Evolutionary conservation across 768 basidiomycete species (phyloP).

Genomic region (Termitomyces sp.): DNA sequence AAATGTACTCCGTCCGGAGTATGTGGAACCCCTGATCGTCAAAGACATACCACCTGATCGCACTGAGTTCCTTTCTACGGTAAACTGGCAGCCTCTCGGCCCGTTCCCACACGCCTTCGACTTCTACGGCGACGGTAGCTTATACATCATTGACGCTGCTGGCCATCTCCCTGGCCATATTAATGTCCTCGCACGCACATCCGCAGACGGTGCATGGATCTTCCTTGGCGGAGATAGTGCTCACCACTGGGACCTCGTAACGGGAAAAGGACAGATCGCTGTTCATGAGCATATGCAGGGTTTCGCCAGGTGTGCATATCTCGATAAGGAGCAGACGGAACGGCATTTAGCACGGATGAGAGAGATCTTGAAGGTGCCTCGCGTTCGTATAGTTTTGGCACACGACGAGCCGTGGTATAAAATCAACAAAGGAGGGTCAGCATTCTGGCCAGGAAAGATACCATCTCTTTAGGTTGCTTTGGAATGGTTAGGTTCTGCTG

Average conservation of each 20-base stretch:
- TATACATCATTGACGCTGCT: slow-evolving; percentile 52
- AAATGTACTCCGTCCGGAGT: slow-evolving; percentile 20
- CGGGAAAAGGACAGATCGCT: slow-evolving; percentile 35
- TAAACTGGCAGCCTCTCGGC: slow-evolving; percentile 13
- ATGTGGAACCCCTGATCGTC: slow-evolving; percentile 2
- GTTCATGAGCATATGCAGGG: slow-evolving; percentile 16
- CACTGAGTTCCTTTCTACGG: slow-evolving; percentile 9
- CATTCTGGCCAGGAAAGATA: slow-evolving; percentile 38
- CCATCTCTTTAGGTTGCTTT: slow-evolving; percentile 1
- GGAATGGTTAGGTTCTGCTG: not conserved
- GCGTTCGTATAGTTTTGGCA: slow-evolving; percentile 43
- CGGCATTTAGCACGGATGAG: slow-evolving; percentile 29
- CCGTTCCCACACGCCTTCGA: slow-evolving; percentile 38
- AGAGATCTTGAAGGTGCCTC: slow-evolving; percentile 27
- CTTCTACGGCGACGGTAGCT: slow-evolving; percentile 51
- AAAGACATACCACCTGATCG: slow-evolving; percentile 11
- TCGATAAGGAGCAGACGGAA: slow-evolving; percentile 34
- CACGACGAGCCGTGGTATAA: slow-evolving; percentile 41
- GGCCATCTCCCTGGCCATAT: slow-evolving; percentile 54
- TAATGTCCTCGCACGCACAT: slow-evolving; percentile 49
- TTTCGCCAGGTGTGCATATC: slow-evolving; percentile 34
- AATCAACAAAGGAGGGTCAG: slow-evolving; percentile 6
- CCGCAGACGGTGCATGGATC: slow-evolving; percentile 47
- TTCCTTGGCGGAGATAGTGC: slow-evolving; percentile 52
- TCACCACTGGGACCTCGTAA: slow-evolving; percentile 48